Conservation (phyloP, 2,329 filamentous ascomycete species). For the Colletotrichum sp. region DNA sequence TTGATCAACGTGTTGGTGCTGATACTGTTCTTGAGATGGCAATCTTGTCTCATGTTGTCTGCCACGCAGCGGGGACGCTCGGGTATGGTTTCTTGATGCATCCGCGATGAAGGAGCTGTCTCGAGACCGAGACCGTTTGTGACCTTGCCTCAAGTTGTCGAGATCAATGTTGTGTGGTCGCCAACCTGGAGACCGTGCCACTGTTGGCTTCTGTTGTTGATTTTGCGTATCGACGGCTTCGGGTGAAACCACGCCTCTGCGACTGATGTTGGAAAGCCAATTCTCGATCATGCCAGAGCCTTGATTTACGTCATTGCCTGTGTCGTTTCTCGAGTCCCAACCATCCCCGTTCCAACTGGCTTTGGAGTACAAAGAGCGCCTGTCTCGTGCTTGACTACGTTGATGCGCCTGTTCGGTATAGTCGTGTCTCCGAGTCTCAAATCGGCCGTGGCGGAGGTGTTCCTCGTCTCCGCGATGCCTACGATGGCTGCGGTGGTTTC, state of each 20-base stretch:
- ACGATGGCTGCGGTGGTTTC: background rate
- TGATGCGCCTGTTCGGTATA: background rate
- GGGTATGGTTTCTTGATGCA: background rate
- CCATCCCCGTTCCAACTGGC: background rate
- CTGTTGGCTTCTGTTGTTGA: background rate
- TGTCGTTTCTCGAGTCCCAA: background rate
- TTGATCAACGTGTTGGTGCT: background rate
- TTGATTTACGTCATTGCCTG: background rate
- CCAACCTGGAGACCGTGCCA: background rate
- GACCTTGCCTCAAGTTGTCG: background rate
- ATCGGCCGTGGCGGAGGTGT: background rate
- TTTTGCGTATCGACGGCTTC: background rate
- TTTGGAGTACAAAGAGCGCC: background rate
- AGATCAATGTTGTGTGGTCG: background rate
- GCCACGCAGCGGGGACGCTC: background rate
- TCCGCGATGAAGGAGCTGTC: conserved; percentile 22
- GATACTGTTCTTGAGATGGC: background rate
- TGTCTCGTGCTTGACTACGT: background rate
- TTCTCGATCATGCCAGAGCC: background rate
- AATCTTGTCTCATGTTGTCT: background rate
- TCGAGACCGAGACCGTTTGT: conserved; percentile 1
- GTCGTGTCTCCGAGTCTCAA: background rate
- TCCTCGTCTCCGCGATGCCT: background rate
- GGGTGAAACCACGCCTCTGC: background rate
- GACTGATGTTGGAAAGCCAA: conserved; percentile 10